Base-by-base conservation (phyloP, 495 filamentous ascomycete species). In the Hyaloscypha finlandica region DNA sequence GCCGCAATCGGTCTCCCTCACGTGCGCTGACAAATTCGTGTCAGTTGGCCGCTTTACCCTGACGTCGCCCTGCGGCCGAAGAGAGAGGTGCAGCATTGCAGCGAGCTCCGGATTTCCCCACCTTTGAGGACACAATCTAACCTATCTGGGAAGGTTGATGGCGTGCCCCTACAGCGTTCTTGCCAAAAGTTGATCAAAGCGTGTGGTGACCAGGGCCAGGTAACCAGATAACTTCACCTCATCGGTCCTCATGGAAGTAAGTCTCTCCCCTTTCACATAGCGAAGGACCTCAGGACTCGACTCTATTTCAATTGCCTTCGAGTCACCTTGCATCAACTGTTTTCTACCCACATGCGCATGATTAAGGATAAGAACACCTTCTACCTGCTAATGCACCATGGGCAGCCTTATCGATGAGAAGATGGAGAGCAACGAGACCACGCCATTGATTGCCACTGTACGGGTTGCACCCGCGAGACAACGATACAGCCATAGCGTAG, bases 401-500 rank as follows among this genome's bases (percentile, higher is more conserved):
- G 58, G 37, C 55, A 68, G 61, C 51, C 45, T 58, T 11, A 54
- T 57, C n/a, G 58, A 65, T 35, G 62, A 68, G 45, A 76, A 75
- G 69, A 86, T 86, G 85, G 76, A 81, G 42, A 64, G 45, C 66
- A 79, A 77, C 39, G 90, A 92, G 69, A 75, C 74, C 22, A 89
- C 87, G 20, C 89, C 89, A 32, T 80, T 92, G 69, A 78, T 91
- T 61, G 74, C 80, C 61, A 84, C 84, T 30, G 85, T 90, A 52
- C 78, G 75, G 30, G 81, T 88, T 20, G 77, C 72, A 33, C 74
- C 79, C 6, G 78, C 76, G 19, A 89, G 83, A 42, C 84, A 81
- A 67, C 86, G 88, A 55, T 92, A 93, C 72, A 83, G 84, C 22
- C 91, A 92, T 74, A 84, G 85, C 70, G 80, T 81, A 19, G 70